A percentile compares a stretch with the other conserved stretches of the same genome.
phyloP scores from a whole-genome alignment of 257 asterid species.

The Solanum verrucosum region DNA sequence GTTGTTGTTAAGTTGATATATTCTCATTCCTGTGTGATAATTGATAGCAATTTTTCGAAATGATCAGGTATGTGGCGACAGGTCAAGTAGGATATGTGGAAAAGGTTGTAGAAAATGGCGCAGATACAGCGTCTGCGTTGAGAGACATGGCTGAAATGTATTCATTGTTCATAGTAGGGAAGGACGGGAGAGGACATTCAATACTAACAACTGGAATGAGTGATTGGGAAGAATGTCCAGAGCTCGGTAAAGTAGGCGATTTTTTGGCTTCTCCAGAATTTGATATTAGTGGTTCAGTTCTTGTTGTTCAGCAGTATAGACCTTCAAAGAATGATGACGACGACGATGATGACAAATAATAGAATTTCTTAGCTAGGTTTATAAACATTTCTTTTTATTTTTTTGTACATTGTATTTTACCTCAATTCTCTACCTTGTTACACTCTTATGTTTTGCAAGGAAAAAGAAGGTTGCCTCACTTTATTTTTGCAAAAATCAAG shows the following conservation, averaged over 20 bases:
- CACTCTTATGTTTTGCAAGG: background rate
- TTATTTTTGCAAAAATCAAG: background rate
- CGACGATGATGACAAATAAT: constrained; percentile 17
- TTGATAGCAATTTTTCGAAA: background rate
- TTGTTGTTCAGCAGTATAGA: constrained; percentile 79
- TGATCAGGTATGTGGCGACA: constrained; percentile 67
- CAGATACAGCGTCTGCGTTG: constrained; percentile 64
- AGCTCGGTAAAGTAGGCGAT: constrained; percentile 95
- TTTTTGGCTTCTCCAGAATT: constrained; percentile 90
- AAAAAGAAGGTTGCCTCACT: background rate
- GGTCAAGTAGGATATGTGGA: constrained; percentile 92
- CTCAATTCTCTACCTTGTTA: background rate
- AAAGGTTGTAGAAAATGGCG: constrained; percentile 73
- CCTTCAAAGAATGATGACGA: constrained; percentile 28
- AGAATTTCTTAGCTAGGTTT: constrained; percentile 1
- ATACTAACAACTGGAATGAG: constrained; percentile 72
- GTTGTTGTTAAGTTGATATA: background rate
- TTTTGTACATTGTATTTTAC: background rate
- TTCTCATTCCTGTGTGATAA: background rate
- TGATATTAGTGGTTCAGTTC: constrained; percentile 80
- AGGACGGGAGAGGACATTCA: constrained; percentile 66
- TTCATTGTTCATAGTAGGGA: constrained; percentile 84
- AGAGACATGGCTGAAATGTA: constrained; percentile 96
- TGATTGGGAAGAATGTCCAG: constrained; percentile 99
- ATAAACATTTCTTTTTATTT: background rate